Evolutionary conservation across 495 filamentous ascomycete genomes (phyloP).

Genomic region (Aspergillus heteromorphus): DNA sequence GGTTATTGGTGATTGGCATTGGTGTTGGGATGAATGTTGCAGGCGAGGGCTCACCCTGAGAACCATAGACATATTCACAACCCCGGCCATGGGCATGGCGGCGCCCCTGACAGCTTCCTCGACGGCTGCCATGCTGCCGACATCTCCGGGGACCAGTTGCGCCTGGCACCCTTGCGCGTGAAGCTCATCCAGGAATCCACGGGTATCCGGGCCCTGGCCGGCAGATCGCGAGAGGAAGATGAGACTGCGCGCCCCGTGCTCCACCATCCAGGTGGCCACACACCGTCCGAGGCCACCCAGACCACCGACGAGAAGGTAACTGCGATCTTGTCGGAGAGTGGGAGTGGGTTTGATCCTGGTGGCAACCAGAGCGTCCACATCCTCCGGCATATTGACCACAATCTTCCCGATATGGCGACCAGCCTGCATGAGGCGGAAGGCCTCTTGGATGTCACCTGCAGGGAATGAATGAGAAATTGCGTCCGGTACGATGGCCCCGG

Average conservation of each 20-base stretch:
- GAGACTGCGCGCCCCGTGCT: conserved; percentile 49
- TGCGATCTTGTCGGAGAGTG: conserved; percentile 10
- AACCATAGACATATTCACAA: conserved; percentile 23
- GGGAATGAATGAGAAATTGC: background rate
- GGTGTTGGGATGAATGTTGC: too few relatives aligned
- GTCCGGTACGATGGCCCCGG: background rate
- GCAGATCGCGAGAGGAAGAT: conserved; percentile 38
- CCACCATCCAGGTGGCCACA: conserved; percentile 52
- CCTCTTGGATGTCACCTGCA: conserved; percentile 28
- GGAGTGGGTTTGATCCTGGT: background rate
- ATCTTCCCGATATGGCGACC: conserved; percentile 34
- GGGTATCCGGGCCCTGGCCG: background rate
- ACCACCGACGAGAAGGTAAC: conserved; percentile 45
- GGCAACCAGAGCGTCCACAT: background rate
- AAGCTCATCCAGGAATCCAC: conserved; percentile 33
- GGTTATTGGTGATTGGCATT: too few relatives aligned
- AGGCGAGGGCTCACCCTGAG: background rate
- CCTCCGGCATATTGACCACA: conserved; percentile 18
- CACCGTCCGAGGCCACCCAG: conserved; percentile 54
- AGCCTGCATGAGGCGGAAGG: conserved; percentile 46
- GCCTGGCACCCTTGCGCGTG: conserved; percentile 17
- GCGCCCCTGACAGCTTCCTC: conserved; percentile 1
- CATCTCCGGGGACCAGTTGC: conserved; percentile 18
- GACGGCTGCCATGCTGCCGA: conserved; percentile 14
- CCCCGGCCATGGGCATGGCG: conserved; percentile 20